phyloP scores from a whole-genome alignment of 1,284 basidiomycete genomes.

The Rhizoctonia solani region DNA sequence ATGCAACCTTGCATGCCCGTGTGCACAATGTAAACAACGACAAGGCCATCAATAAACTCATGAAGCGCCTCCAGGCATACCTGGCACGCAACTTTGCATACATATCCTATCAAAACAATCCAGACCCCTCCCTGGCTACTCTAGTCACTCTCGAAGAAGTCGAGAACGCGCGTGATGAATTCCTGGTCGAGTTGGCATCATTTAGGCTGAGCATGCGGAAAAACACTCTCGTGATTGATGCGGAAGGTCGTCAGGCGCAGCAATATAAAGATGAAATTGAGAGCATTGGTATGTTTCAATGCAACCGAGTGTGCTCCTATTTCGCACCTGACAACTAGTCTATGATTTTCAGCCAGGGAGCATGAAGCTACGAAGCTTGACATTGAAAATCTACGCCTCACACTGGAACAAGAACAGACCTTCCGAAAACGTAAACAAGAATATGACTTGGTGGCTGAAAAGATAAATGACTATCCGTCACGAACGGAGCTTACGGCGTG shows the following conservation, averaged over 20 bases:
- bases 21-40: conserved; percentile 62
- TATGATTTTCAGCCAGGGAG: conserved; percentile 65
- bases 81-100: conserved; percentile 61
- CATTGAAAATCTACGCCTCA: conserved; percentile 72
- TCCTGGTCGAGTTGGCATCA: conserved; percentile 71
- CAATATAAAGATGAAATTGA: conserved; percentile 73
- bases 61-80: conserved; percentile 49
- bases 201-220: conserved; percentile 75
- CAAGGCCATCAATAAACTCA: conserved; percentile 66
- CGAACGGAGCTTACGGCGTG: conserved; percentile 66
- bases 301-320: neutral
- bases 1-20: conserved; percentile 73
- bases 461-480: conserved; percentile 73
- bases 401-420: conserved; percentile 75
- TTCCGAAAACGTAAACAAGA: conserved; percentile 75
- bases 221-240: conserved; percentile 76
- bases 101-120: conserved; percentile 54
- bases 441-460: conserved; percentile 79
- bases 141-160: conserved; percentile 44
- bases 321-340: conserved; percentile 33
- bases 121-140: conserved; percentile 58
- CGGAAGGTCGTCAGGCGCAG: conserved; percentile 77
- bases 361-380: conserved; percentile 65
- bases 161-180: conserved; percentile 75
- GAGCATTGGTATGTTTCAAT: conserved; percentile 66